These are phyloP conservation scores for Colletotrichum nymphaeae DNA, from an alignment of 2,329 filamentous ascomycete genomes.

Conservation along the genomic window DNA sequence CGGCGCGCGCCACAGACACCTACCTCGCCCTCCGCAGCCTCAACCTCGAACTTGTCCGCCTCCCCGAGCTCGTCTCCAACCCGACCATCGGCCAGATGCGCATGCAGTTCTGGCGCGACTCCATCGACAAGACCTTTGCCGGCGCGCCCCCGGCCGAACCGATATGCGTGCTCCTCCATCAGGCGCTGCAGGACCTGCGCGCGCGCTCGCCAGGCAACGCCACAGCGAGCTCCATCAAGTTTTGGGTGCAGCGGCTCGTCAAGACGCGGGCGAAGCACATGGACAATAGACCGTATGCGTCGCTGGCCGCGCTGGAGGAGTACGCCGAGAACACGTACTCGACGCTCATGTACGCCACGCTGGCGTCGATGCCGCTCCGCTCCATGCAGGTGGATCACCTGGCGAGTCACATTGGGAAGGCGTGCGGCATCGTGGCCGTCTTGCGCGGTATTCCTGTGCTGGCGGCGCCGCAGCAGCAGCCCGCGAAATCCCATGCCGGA, in stretches of 20 bases:
- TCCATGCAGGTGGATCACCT: slow-evolving; percentile 92
- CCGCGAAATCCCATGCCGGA: slow-evolving; percentile 56
- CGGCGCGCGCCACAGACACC: slow-evolving; percentile 77
- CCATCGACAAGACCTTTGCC: slow-evolving; percentile 80
- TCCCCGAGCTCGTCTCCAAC: slow-evolving; percentile 90
- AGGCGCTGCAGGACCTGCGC: slow-evolving; percentile 74
- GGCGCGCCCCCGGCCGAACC: slow-evolving; percentile 89
- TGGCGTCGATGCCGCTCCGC: slow-evolving; percentile 82
- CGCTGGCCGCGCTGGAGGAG: slow-evolving; percentile 78
- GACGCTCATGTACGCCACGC: slow-evolving; percentile 87
- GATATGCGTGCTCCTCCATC: slow-evolving; percentile 84
- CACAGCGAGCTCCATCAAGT: slow-evolving; percentile 68
- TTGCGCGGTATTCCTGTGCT: slow-evolving; percentile 89
- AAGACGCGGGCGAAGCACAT: slow-evolving; percentile 85
- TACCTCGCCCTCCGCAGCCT: slow-evolving; percentile 92
- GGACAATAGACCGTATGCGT: slow-evolving; percentile 84
- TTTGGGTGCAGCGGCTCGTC: slow-evolving; percentile 82
- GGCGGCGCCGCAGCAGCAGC: slow-evolving; percentile 77
- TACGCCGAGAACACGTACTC: slow-evolving; percentile 97
- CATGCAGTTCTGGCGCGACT: slow-evolving; percentile 95
- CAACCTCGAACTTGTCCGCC: slow-evolving; percentile 90
- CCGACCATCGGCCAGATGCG: slow-evolving; percentile 89
- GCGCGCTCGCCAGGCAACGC: slow-evolving; percentile 44
- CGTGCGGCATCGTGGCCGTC: slow-evolving; percentile 86
- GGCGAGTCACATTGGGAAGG: slow-evolving; percentile 95